Conservation (phyloP, 2,329 filamentous ascomycete genomes). For the Aspergillus sergii region DNA sequence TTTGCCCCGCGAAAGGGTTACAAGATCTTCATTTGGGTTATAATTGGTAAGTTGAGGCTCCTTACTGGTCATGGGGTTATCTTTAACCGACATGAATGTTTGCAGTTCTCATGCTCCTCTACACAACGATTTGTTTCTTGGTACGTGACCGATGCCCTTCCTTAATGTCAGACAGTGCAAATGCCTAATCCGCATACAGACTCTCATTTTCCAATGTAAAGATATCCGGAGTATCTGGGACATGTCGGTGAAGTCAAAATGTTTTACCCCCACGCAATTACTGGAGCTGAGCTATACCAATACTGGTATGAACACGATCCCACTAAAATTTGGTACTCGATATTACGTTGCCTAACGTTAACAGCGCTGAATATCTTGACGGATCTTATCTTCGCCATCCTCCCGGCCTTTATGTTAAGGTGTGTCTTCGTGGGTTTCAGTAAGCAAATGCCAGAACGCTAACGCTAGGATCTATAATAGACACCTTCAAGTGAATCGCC, state of each 20-base stretch:
- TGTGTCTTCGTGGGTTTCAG: neutral
- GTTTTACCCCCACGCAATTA: constrained; percentile 46
- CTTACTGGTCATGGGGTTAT: constrained; percentile 24
- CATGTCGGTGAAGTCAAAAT: constrained; percentile 38
- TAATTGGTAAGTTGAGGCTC: constrained; percentile 34
- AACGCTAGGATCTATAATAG: constrained; percentile 2
- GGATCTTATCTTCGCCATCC: constrained; percentile 44
- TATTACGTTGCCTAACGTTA: neutral
- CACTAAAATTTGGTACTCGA: neutral
- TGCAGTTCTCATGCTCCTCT: constrained; percentile 21
- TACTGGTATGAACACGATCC: constrained; percentile 18
- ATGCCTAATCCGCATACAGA: constrained; percentile 36
- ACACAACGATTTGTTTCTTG: constrained; percentile 24
- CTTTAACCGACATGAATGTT: neutral
- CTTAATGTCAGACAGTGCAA: constrained; percentile 25
- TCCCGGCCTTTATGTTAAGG: constrained; percentile 47
- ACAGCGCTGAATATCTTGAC: constrained; percentile 42
- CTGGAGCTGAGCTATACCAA: constrained; percentile 50
- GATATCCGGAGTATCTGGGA: constrained; percentile 53
- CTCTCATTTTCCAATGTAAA: constrained; percentile 53
- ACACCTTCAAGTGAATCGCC: constrained; percentile 42
- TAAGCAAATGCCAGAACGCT: neutral
- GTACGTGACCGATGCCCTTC: neutral
- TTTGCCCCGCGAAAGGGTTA: constrained; percentile 44
- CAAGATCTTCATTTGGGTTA: constrained; percentile 37